phyloP scores from a whole-genome alignment of 306 rosid species.

The Alnus glutinosa region DNA sequence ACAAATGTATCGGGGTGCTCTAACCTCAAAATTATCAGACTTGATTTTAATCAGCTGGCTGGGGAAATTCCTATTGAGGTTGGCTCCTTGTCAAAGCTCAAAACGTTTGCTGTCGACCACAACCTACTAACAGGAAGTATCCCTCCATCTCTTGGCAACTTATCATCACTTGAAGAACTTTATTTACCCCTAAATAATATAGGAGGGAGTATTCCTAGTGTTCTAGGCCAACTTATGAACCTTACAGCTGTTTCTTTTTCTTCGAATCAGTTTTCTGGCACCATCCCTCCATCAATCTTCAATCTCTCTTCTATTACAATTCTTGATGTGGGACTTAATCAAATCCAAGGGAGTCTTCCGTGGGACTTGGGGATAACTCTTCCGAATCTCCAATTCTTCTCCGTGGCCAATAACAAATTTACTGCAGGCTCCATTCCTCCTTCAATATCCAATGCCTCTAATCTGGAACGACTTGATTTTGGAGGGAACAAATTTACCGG shows the following conservation, averaged over 20 bases:
- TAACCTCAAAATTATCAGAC: fast-evolving
- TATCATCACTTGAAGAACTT: neutral
- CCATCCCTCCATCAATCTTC: neutral
- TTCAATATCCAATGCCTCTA: neutral
- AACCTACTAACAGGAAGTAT: neutral
- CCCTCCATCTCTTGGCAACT: neutral
- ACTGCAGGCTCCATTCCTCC: neutral
- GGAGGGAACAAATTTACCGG: neutral
- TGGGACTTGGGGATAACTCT: neutral
- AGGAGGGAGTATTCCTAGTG: neutral
- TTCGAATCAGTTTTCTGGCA: neutral
- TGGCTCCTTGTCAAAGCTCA: neutral
- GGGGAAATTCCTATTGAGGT: neutral
- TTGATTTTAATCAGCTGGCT: neutral
- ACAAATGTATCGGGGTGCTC: neutral
- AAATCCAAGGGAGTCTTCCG: neutral
- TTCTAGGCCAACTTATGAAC: neutral
- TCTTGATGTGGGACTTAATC: neutral
- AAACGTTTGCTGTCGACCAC: fast-evolving
- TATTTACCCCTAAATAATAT: neutral
- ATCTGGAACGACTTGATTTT: neutral
- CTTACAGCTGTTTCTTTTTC: fast-evolving
- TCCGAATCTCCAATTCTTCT: neutral
- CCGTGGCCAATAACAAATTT: neutral
- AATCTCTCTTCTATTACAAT: neutral